Conservation (phyloP, 768 basidiomycete species). For the Kwoniella sp. region DNA sequence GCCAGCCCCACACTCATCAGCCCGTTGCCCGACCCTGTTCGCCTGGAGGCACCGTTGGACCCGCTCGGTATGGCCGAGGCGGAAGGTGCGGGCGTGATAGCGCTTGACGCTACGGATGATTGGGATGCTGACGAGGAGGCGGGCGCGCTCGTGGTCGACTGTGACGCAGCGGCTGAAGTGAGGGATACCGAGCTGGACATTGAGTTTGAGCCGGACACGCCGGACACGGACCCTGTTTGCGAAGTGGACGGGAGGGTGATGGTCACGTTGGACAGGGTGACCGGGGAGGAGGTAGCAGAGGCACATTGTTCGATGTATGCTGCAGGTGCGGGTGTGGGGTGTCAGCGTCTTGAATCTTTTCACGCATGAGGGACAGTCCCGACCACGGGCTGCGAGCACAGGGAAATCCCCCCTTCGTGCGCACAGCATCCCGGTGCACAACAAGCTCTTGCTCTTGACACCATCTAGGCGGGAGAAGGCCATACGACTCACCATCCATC, state of each 20-base stretch:
- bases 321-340: no score
- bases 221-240: not conserved
- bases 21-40: not conserved
- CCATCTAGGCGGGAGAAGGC: no score
- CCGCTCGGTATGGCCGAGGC: not conserved
- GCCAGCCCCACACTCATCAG: conserved; percentile 9
- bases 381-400: no score
- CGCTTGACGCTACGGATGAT: not conserved
- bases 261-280: conserved; percentile 13
- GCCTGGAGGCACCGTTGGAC: not conserved
- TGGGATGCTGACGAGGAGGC: no score
- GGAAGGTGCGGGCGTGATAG: not conserved
- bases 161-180: not conserved
- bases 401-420: no score
- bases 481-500: conserved; percentile 4
- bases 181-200: not conserved
- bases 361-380: no score
- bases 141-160: not conserved
- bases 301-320: conserved; percentile 18
- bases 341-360: no score
- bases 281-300: not conserved
- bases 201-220: not conserved
- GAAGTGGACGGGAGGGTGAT: conserved; percentile 7
- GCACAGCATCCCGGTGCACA: no score
- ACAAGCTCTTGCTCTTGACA: no score